Base-by-base conservation (phyloP, 2,329 filamentous ascomycete genomes). In the Stemphylium lycopersici region DNA sequence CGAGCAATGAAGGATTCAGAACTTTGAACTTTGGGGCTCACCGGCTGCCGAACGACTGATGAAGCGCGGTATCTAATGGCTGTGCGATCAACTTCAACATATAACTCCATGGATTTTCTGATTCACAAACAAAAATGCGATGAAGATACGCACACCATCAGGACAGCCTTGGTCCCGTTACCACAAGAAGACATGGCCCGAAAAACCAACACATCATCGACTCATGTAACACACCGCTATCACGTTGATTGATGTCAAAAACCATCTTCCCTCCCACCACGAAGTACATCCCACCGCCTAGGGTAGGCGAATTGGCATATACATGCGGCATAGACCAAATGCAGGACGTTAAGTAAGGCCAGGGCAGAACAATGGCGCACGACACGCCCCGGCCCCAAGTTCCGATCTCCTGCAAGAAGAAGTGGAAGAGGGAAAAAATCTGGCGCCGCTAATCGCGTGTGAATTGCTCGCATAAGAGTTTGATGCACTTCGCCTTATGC, bases 51-150 rank as follows among this genome's bases (percentile, higher is more conserved):
- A 74, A 71, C 22, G 73, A 56, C 59, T 73, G 70, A 15, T 69
- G 66, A 22, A 74, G 63, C 13, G 65, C 31, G 70, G 71, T 44
- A 74, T 66, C 26, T 67, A 66, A 44, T 73, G 68, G 58, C 70
- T 73, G 47, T 54, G 56, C 55, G 32, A 24, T 24, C 22, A 24
- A 24, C 6, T 6, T 24, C 22, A 24, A 24, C 22, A 24, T 24
- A 3, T 6, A 24, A 24, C 22, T 4, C 6, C 22, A 24, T 6
- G 22, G 22, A 6, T 24, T 6, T 6, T 24, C 22, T 24, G 6
- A 24, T 24, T 24, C 22, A 24, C 22, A 6, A 6, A 24, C 6
- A 4, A 24, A 3, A 24, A 7, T 24, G 22, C 22, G 6, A 24
- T 24, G 5, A 6, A 6, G 2, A 7, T 24, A 24, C 22, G 6